Base-by-base conservation (phyloP, 306 rosid species). In the Corylus avellana region DNA sequence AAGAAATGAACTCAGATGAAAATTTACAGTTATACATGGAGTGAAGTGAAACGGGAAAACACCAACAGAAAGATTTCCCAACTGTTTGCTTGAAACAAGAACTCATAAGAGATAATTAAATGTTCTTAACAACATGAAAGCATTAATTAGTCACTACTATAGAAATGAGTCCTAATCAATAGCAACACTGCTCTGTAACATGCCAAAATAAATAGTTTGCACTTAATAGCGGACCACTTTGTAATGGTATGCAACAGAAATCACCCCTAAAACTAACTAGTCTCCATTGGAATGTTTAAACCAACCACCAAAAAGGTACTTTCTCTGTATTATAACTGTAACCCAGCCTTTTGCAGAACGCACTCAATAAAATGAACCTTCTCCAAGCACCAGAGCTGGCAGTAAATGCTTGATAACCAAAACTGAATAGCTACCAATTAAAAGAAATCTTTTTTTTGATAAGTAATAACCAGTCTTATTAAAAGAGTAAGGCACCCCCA, bases 61-160 rank as follows among this genome's bases (percentile, higher is more conserved):
- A 58, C 4, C 14, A 17, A 13, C 50, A 13, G 14, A 12, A 25
- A 70, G 55, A 32, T 54, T 9, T 62, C 47, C 68, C 70, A 35
- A 42, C 29, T 67, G 72, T 20, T 39, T 10, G 29, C 29, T 67
- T 71, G 72, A 78, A 72, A 37, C 42, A 78, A 73, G 20, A 79
- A 72, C 67, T 56, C 59, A 66, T 37, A 42, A 79, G 78, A 48
- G 22, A 35, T 12, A 27, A 58, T 75, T 37, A 9, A 62, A 66
- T 27, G 76, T 32, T 67, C 62, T 39, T 39, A 74, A 79, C 71
- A 72, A 49, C 64, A 70, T 63, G 50, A 85, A 64, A 70, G 74
- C 27, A 68, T 39, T 25, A 13, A 10, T 61, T 73, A 79, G 77
- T 50, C 29, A n/a, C 49, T 25, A 72, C 8, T 25, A 53, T 69